phyloP scores from a whole-genome alignment of 2,329 filamentous ascomycete genomes.

The Cytospora paraplurivora region DNA sequence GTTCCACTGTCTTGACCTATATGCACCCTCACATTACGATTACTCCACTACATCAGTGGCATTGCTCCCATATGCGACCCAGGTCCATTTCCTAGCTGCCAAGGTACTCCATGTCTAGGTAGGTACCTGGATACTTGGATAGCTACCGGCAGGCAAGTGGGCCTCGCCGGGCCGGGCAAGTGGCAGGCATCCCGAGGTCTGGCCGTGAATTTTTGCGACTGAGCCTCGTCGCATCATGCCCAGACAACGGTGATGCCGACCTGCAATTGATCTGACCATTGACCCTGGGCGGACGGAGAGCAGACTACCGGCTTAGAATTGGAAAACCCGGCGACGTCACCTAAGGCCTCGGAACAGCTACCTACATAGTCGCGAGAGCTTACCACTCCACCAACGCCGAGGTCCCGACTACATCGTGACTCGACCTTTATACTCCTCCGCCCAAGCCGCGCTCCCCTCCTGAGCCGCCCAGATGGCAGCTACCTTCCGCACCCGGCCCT shows the following conservation, averaged over 20 bases:
- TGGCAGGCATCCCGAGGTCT: not conserved
- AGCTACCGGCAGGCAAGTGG: not conserved
- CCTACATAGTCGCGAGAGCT: not conserved
- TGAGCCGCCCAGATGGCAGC: conserved; percentile 22
- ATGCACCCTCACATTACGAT: not conserved
- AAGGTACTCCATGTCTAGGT: not conserved
- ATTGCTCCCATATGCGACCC: not conserved
- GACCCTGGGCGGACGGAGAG: not conserved
- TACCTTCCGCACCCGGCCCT: conserved; percentile 29
- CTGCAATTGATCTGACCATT: not conserved
- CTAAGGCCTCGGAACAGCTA: not conserved
- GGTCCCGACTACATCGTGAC: not conserved
- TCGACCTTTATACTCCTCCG: not conserved
- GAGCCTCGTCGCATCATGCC: not conserved
- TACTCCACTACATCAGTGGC: not conserved
- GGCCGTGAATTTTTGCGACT: conserved; percentile 1
- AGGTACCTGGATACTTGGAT: not conserved
- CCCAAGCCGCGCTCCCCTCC: not conserved
- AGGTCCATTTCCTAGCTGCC: not conserved
- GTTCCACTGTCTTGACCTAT: not conserved
- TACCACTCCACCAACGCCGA: not conserved
- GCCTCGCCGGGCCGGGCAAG: not conserved
- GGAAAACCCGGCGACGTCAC: not conserved
- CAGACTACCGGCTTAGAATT: not conserved
- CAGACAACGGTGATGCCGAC: conserved; percentile 1